Percentiles rank a stretch among this genome's conserved stretches.
phyloP scores from a whole-genome alignment of 352 stramenopile genomes.

The Pythium aristosporum region DNA sequence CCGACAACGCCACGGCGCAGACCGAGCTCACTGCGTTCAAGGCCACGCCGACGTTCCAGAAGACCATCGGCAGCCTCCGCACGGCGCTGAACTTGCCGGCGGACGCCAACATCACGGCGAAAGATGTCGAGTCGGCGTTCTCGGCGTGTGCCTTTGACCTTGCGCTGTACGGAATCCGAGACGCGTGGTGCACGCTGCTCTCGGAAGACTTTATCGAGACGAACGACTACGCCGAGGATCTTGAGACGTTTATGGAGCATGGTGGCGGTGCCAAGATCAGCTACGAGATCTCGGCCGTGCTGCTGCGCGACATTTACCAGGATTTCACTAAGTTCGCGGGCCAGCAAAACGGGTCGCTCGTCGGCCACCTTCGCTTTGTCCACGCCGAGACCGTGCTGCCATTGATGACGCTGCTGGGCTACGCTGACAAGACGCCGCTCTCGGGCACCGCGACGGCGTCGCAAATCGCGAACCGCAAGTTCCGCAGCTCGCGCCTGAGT shows the following conservation, averaged over 20 bases:
- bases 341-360: conserved; percentile 16
- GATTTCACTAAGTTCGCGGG: conserved; percentile 15
- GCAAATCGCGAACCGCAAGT: conserved; percentile 21
- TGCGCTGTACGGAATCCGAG: conserved; percentile 22
- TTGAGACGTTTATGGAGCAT: conserved; percentile 26
- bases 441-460: neutral
- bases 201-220: conserved; percentile 22
- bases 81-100: conserved; percentile 14
- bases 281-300: conserved; percentile 29
- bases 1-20: conserved; percentile 32
- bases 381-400: conserved; percentile 29
- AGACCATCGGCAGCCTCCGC: conserved; percentile 19
- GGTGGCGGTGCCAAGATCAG: conserved; percentile 24
- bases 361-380: conserved; percentile 31
- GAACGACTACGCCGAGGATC: conserved; percentile 24
- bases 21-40: conserved; percentile 16
- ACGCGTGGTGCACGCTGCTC: conserved; percentile 27
- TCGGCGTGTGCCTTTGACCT: conserved; percentile 23
- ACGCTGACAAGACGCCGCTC: conserved; percentile 24
- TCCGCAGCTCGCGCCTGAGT: conserved; percentile 20
- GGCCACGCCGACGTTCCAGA: conserved; percentile 10
- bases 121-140: conserved; percentile 21
- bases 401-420: conserved; percentile 28
- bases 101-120: conserved; percentile 14
- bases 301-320: conserved; percentile 23